Percentiles rank a stretch among this genome's conserved stretches.
phyloP scores from a whole-genome alignment of 208 protist species.

The Trypanosoma grayi region DNA sequence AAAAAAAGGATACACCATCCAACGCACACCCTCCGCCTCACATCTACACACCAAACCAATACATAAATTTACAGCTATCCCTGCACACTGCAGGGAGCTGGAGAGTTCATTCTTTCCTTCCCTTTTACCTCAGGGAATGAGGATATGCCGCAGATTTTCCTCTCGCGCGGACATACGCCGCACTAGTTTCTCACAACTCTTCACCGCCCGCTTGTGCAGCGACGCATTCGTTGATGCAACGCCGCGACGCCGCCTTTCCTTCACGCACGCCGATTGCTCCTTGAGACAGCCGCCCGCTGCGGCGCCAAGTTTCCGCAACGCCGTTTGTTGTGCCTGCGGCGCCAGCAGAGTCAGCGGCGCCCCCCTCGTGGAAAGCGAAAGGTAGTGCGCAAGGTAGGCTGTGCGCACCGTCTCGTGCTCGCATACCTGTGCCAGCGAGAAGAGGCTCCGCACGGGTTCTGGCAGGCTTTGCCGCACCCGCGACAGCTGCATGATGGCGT shows the following conservation, averaged over 20 bases:
- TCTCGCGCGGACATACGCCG: conserved; percentile 68
- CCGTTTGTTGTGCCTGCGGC: conserved; percentile 9
- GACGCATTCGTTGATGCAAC: not conserved
- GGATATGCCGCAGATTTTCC: conserved; percentile 74
- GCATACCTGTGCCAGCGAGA: conserved; percentile 44
- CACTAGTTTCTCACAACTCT: conserved; percentile 50
- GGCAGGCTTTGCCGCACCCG: conserved; percentile 24
- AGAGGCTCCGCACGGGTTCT: conserved; percentile 19
- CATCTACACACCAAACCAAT: no score
- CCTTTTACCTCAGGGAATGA: conserved; percentile 28
- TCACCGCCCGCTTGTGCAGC: conserved; percentile 49
- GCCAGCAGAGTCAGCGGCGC: conserved; percentile 6
- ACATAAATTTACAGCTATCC: no score
- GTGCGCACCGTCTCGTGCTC: conserved; percentile 36
- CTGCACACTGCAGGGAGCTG: no score
- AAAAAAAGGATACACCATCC: no score
- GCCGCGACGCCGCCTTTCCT: not conserved
- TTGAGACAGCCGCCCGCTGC: not conserved
- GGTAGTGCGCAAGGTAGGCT: conserved; percentile 39
- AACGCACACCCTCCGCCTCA: no score
- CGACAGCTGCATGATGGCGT: conserved; percentile 44
- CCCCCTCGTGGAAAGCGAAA: conserved; percentile 6
- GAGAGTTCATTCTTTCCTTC: not conserved
- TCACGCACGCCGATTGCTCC: not conserved
- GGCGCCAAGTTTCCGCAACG: conserved; percentile 7